phyloP scores from a whole-genome alignment of 805 yeast genomes.

The Candida insectalens region DNA sequence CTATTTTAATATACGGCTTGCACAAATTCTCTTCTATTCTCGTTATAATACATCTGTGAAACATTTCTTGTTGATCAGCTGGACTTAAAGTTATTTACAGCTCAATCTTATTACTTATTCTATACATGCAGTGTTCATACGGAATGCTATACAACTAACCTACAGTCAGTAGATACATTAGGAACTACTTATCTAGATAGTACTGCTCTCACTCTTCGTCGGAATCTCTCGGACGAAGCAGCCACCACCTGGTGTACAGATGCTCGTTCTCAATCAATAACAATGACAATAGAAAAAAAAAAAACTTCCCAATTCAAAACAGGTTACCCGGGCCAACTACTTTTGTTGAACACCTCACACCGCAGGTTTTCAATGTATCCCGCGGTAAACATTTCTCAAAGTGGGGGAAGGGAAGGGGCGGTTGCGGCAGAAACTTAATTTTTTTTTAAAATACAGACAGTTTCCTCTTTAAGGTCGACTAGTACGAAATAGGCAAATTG shows the following conservation, averaged over 20 bases:
- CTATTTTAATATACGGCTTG: background rate
- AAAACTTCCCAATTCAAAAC: background rate
- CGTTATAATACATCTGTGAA: background rate
- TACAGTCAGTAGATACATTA: background rate
- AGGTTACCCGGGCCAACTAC: background rate
- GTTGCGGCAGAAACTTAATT: no score
- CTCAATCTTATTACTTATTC: background rate
- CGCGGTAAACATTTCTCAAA: background rate
- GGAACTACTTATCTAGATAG: background rate
- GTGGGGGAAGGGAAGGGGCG: background rate
- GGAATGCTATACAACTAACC: background rate
- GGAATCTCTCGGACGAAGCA: no score
- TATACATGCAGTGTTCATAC: background rate
- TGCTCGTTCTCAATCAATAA: no score
- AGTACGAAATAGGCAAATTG: slow-evolving; percentile 17
- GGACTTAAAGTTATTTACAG: background rate
- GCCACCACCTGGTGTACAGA: no score
- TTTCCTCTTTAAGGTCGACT: slow-evolving; percentile 5
- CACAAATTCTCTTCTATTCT: background rate
- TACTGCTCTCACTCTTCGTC: background rate
- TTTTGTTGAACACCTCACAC: background rate
- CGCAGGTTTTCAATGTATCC: background rate
- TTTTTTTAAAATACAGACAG: background rate
- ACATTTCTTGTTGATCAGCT: background rate
- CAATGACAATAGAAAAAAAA: no score